phyloP scores from a whole-genome alignment of 345 rosid genomes.

The Pistacia integerrima region DNA sequence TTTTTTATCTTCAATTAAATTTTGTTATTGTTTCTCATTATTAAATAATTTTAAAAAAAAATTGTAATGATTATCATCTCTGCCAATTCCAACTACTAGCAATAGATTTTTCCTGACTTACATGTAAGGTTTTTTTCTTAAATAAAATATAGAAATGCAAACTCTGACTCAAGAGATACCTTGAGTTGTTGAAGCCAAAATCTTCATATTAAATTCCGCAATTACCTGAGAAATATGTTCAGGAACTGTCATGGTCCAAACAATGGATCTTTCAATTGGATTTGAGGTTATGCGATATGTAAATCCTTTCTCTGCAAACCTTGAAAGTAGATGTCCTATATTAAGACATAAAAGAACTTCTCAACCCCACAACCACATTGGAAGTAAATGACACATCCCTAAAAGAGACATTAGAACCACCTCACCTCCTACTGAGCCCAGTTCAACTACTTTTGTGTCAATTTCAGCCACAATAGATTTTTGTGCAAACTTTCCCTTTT shows the following conservation, averaged over 20 bases:
- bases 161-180: not conserved
- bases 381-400: conserved; percentile 7
- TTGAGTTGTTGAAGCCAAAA: not conserved
- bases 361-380: conserved; percentile 24
- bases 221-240: conserved; percentile 72
- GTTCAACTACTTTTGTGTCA: conserved; percentile 81
- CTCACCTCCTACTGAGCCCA: conserved; percentile 80
- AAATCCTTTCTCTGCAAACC: conserved; percentile 85
- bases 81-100: not conserved
- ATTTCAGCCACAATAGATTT: conserved; percentile 83
- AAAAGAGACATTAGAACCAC: conserved; percentile 13
- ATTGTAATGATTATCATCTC: not conserved
- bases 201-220: conserved; percentile 10
- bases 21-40: too few relatives aligned
- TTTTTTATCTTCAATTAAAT: too few relatives aligned
- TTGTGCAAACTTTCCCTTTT: conserved; percentile 81
- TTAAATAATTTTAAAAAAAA: too few relatives aligned
- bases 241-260: conserved; percentile 84
- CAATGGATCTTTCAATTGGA: conserved; percentile 79
- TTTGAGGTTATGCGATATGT: conserved; percentile 64
- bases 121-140: not conserved
- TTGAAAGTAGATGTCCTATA: conserved; percentile 81
- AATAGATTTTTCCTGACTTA: not conserved
- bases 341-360: conserved; percentile 27
- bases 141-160: not conserved